Base-by-base conservation (phyloP, 2,329 filamentous ascomycete genomes). In the Neonectria sp. region DNA sequence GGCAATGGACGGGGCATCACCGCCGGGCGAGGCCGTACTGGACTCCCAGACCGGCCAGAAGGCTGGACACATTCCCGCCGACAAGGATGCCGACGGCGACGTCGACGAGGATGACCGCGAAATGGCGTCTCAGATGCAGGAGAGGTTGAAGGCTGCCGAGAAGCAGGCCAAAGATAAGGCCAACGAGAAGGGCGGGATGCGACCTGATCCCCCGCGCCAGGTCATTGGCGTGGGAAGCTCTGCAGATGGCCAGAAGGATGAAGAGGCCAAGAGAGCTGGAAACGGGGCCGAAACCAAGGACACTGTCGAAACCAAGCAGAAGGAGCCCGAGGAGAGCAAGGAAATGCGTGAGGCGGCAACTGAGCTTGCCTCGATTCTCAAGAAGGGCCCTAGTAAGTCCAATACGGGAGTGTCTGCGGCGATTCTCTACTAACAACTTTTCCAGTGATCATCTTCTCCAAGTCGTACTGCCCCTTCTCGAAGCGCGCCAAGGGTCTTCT, bases 401-500 rank as follows among this genome's bases (percentile, higher is more conserved):
- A 24, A 33, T 12, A 25, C 17, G 24, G 35, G 24, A 12, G 17
- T 21, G 49, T 35, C 55, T 21, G 6, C 49, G n/a, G 45, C 48
- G 7, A 12, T 13, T 63, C 35, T 67, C 29, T 60, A 60, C 73
- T 69, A 57, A 61, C 75, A 27, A 8, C 7, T 24, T 21, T 15
- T 24, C 3, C 71, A 96, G 94, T 98, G 67, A 93, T 98, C 79
- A 94, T 99, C 75, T 98, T 98, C 84, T 97, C 95, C 71, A 98
- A 99, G 82, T 90, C 93, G 1, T 97, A 95, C 83, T 99, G 96
- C 81, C 94, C 93, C 1, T 92, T 89, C 82, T 98, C 95, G 58
- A 92, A 91, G 78, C 91, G 90, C 73, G 96, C 96, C 52, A 99
- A 99, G 82, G 86, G 86, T 49, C 88, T 98, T 63, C 88, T 99